Conservation (phyloP, 257 asterid species). For the Leonotis leonurus region DNA sequence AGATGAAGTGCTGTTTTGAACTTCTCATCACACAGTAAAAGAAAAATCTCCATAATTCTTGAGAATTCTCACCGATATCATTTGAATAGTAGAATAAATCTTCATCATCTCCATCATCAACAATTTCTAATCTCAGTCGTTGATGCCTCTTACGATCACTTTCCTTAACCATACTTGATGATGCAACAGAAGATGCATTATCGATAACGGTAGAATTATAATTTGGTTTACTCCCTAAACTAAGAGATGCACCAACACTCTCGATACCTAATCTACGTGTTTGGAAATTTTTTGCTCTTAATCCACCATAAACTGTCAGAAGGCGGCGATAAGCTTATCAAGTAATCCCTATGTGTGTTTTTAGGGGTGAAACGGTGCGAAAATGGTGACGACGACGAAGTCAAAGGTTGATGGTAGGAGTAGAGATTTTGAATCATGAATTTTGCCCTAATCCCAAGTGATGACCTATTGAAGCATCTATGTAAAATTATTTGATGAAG, state of each 20-base stretch:
- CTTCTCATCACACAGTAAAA: no score
- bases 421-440: slow-evolving; percentile 40
- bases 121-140: slow-evolving; percentile 10
- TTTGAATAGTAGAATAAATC: no score
- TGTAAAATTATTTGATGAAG: slow-evolving; percentile 27
- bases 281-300: no score
- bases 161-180: slow-evolving; percentile 5
- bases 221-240: slow-evolving; percentile 20
- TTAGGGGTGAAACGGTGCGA: slow-evolving; percentile 16
- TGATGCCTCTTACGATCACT: neutral
- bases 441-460: slow-evolving; percentile 36
- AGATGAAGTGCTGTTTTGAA: no score
- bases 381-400: slow-evolving; percentile 7
- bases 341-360: slow-evolving; percentile 19
- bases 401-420: slow-evolving; percentile 25
- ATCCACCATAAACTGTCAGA: slow-evolving; percentile 14
- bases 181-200: neutral
- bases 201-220: neutral
- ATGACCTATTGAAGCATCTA: slow-evolving; percentile 24
- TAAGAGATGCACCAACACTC: slow-evolving; percentile 18
- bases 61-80: slow-evolving; percentile 20
- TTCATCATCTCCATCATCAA: no score
- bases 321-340: slow-evolving; percentile 21
- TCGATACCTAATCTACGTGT: slow-evolving; percentile 18
- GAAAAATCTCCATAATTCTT: no score